Base-by-base conservation (phyloP, 306 rosid genomes). In the Prinsepia uniflora region DNA sequence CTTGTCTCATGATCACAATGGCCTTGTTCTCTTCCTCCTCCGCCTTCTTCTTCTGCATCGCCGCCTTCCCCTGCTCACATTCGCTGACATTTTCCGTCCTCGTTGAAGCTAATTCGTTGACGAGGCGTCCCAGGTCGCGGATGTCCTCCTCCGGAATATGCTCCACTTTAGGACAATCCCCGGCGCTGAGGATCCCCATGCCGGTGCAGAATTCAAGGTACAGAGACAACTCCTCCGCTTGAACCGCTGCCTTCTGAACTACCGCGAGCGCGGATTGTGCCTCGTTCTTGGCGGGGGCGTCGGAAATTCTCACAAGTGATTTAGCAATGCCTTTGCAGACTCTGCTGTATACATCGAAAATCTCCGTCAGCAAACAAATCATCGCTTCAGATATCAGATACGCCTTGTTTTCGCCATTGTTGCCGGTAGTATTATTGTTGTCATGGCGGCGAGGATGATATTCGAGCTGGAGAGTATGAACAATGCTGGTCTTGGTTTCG, bases 381-480 rank as follows among this genome's bases (percentile, higher is more conserved):
- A 93, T 93, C 0, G 98, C 98, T 43, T 93, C 98, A 15, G 86
- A 77, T 18, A 93, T 59, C 0, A 90, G 71, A 6, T 73, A 66
- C 20, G 12, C 76, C 24, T 57, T 24, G 0, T 19, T 39, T 30
- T 30, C 36, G 36, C 36, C 36, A 55, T 57, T n/a, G 7, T 45
- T 44, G 44, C 17, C 5, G 40, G 5, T 59, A 43, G 2, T 39
- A 30, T 11, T 24, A 8, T 24, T 58, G 17, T 15, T 6, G 43
- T n/a, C 17, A 59, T 59, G 64, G 17, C 18, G 18, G 14, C 18
- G 36, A 30, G 36, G 36, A 30, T 13, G 19, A 13, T 49, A 5
- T 69, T 41, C 50, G 5, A 46, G 13, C 36, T 30, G 36, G 3
- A 30, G 36, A 30, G 36, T 30, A 30, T 30, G 36, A 30, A 30